Evolutionary conservation across 495 filamentous ascomycete species (phyloP), one percentile per base, ranked within the genome.

Genomic region (Penicillium macrosclerotiorum): DNA sequence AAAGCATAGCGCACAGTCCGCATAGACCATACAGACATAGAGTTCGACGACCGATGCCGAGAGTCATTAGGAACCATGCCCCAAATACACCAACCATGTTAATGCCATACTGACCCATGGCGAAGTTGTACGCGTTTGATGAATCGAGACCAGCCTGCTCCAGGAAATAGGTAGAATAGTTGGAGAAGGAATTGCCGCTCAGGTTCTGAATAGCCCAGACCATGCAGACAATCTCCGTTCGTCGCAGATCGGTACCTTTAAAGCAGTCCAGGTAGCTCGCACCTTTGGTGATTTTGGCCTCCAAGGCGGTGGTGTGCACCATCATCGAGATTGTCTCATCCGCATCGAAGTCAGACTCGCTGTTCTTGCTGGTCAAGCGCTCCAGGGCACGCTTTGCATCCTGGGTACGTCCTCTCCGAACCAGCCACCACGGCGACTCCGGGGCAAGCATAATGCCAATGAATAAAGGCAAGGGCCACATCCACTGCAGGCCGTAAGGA

Each of bases 131-230:
- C 0, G 88, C 76, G 22, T 77, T 76, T 17, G 68, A 59, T 3
- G 72, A 55, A 24, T 59, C 51, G 2, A 90, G 73, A 0, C 88
- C 88, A 3, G 88, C 88, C 52, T 86, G 83, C 47, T 83, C 69
- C 37, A 89, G 68, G 69, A 91, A 93, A 57, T 90, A 84, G 23
- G 85, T 90, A 8, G 82, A 86, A 60, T 89, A 93, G 52, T 87
- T 86, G 41, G 80, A 85, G 62, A 94, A 90, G 1, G 84, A 81
- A 62, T 87, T 88, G 34, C 88, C 88, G 47, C 79, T 82, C 1
- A 92, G 64, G 37, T 87, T 89, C 62, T 94, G 89, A 43, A 91
- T 90, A 3, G 84, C 86, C 87, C 88, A 94, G 41, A 83, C 79
- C 79, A 86, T 83, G 60, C 81, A 85, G 27, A 85, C 79, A 55